Percentiles rank a stretch among this genome's conserved stretches.
phyloP scores from a whole-genome alignment of 257 asterid species.

The Solanum appendiculatum region DNA sequence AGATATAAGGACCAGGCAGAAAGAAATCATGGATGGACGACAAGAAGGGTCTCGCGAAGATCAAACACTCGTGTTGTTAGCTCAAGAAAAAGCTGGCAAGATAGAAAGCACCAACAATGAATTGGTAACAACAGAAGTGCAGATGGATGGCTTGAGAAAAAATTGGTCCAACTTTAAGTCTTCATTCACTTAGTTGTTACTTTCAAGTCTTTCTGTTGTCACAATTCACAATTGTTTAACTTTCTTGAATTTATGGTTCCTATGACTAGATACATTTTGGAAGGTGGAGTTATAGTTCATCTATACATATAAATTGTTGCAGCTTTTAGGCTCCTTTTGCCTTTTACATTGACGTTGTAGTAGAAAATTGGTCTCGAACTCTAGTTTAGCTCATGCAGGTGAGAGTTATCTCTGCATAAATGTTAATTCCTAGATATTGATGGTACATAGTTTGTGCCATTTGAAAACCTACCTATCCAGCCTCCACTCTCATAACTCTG shows the following conservation, averaged over 20 bases:
- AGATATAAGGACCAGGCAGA: background rate
- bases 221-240: background rate
- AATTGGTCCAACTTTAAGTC: background rate
- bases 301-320: background rate
- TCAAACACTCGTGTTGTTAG: background rate
- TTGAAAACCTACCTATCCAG: background rate
- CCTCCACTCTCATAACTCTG: background rate
- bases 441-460: background rate
- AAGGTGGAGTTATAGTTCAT: background rate
- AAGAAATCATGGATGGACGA: background rate
- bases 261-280: background rate
- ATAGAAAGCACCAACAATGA: background rate
- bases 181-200: background rate
- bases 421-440: background rate
- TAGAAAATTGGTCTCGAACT: background rate
- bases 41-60: background rate
- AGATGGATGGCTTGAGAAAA: background rate
- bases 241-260: background rate
- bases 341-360: too few relatives aligned
- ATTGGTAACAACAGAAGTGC: background rate
- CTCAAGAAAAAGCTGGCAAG: constrained; percentile 2
- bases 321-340: too few relatives aligned
- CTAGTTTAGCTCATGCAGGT: too few relatives aligned
- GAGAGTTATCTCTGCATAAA: too few relatives aligned
- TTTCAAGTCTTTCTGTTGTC: background rate